Evolutionary conservation across 2,329 filamentous ascomycete species (phyloP).

Genomic region (Diplodia corticola): DNA sequence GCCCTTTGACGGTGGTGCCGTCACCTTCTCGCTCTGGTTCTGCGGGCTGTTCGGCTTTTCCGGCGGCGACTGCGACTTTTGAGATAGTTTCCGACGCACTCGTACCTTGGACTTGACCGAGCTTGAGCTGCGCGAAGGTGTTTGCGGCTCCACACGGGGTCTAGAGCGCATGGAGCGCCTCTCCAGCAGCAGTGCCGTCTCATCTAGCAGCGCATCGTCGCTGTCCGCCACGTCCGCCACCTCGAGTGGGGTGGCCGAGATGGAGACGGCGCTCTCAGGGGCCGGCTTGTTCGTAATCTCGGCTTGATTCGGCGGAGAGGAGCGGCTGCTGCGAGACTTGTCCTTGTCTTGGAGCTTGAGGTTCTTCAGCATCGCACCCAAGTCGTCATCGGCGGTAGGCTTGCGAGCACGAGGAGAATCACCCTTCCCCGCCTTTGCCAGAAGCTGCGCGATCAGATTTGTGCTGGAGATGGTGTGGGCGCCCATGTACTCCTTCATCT

Average conservation of each 20-base stretch:
- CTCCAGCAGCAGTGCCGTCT: conserved; percentile 5
- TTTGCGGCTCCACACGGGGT: not conserved
- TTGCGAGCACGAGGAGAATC: not conserved
- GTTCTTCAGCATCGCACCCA: conserved; percentile 16
- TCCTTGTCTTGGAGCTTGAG: conserved; percentile 18
- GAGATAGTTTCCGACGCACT: conserved; percentile 30
- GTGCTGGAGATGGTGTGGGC: conserved; percentile 64
- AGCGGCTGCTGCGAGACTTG: not conserved
- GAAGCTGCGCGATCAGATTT: conserved; percentile 54
- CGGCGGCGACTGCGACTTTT: conserved; percentile 26
- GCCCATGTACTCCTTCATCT: conserved; percentile 73
- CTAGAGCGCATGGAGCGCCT: not conserved
- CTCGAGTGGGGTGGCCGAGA: conserved; percentile 1
- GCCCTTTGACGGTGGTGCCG: conserved; percentile 19
- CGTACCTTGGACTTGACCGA: conserved; percentile 39
- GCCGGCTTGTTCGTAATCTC: not conserved
- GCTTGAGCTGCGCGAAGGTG: not conserved
- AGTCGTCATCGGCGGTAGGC: not conserved
- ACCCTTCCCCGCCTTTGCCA: conserved; percentile 12
- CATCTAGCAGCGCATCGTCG: conserved; percentile 7
- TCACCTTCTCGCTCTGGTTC: conserved; percentile 22
- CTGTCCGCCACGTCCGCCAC: not conserved
- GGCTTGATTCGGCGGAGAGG: conserved; percentile 6
- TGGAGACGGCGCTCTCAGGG: not conserved
- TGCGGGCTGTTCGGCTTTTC: conserved; percentile 30